A percentile compares a stretch with the other conserved stretches of the same genome.
These are phyloP conservation scores for Cronartium quercuum DNA, from an alignment of 1,284 basidiomycete species.

Conservation along the genomic window DNA sequence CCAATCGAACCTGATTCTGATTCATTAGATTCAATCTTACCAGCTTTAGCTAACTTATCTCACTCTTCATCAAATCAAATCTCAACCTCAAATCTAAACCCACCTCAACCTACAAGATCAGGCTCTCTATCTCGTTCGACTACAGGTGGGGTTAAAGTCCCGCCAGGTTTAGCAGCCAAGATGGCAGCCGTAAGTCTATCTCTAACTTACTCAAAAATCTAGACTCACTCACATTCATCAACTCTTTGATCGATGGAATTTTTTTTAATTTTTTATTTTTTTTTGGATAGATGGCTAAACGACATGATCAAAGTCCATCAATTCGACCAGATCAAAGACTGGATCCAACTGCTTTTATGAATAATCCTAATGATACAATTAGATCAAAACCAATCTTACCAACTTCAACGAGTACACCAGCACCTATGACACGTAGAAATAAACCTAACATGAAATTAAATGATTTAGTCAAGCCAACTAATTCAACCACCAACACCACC, in stretches of 20 bases:
- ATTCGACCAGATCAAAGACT: constrained; percentile 14
- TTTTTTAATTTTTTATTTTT: neutral
- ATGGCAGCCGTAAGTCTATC: constrained; percentile 24
- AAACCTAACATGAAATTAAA: neutral
- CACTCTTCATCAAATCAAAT: neutral
- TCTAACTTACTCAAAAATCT: neutral
- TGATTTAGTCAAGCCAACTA: too few species aligned
- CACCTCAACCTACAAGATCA: neutral
- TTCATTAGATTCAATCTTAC: too few species aligned
- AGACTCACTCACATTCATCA: neutral
- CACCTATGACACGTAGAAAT: neutral
- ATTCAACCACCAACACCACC: neutral
- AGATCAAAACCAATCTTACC: neutral
- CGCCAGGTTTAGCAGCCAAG: constrained; percentile 20
- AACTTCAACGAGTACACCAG: neutral
- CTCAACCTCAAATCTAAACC: neutral
- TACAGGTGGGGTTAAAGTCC: constrained; percentile 15
- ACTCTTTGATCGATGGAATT: neutral
- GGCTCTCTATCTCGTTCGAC: neutral
- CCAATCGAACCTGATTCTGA: too few species aligned
- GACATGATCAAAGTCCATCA: constrained; percentile 14
- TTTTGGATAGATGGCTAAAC: constrained; percentile 29
- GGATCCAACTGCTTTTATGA: constrained; percentile 17
- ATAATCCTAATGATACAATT: neutral
- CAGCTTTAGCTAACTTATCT: too few species aligned